Base-by-base conservation (phyloP, 331 rosid genomes). In the Malus hybrid region DNA sequence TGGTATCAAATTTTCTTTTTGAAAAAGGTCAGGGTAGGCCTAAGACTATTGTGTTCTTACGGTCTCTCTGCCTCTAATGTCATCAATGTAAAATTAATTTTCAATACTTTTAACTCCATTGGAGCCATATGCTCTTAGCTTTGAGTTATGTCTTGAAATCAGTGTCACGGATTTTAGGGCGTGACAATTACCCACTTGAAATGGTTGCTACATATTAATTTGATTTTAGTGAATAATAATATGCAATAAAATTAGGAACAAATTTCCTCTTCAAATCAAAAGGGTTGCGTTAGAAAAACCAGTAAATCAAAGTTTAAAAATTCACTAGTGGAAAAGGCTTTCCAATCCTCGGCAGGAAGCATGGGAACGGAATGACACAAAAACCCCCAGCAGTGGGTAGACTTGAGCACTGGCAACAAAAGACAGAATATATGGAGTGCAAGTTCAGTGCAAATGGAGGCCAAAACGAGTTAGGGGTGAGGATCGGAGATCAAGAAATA, bases 261-360 rank as follows among this genome's bases (percentile, higher is more conserved):
- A 48, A 46, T 6, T 74, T 50, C 28, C 73, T 24, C 63, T 66
- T 70, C 54, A 63, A 50, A 66, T 65, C 77, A 34, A 79, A 33
- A 22, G 12, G 28, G 9, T 13, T 28, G 64, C 0, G 57, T 71
- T 50, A 59, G 20, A 34, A 29, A 64, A 65, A 29, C 4, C 28
- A 32, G 22, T 2, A 6, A 42, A 31, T 19, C 2, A 11, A 19
- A 46, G 36, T 69, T 62, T 65, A 57, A 29, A 78, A 57, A 59
- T 33, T 55, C 71, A 71, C 28, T 8, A 24, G 66, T 48, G 71
- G 71, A 9, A 63, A 54, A 63, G 15, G 46, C 70, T 18, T 71
- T 69, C 50, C 65, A 64, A 73, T 75, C 76, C 86, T 54, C 39
- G 70, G 71, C 75, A 65, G 82, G 71, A 78, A 78, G 80, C 82